Base-by-base conservation (phyloP, 106 monocot species). In the Dioscorea dumetorum region DNA sequence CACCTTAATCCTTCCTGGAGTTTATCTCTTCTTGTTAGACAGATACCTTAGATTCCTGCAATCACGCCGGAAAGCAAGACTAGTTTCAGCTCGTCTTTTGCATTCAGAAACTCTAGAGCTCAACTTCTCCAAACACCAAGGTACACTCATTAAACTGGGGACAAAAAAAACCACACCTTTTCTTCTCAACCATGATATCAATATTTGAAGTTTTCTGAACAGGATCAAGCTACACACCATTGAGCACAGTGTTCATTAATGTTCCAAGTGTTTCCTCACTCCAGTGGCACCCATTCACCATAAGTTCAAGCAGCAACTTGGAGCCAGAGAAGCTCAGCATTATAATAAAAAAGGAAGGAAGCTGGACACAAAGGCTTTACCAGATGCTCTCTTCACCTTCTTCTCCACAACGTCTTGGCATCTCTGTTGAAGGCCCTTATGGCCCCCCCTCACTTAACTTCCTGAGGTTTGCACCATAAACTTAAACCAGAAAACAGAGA, bases 271-370 rank as follows among this genome's bases (percentile, higher is more conserved):
- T 91, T 33, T 91, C 87, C 7, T 68, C 60, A 2, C 74, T 87
- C 14, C 91, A 91, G 24, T 91, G 91, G 91, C 91, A 91, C 61
- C 91, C 91, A 1, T 91, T 77, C 78, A 91, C 91, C 1, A 67
- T 91, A 52, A 75, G 57, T 58, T 91, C 91, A 4, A 85, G 67
- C 74, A 80, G 84, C 67, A 73, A 58, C 64, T 67, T 87, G 41
- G 87, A 87, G 32, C 77, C 87, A 0, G 82, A 85, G 33, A 80
- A 57, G 35, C 79, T 91, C 18, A 85, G 84, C 52, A 74, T 91
- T 14, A 66, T 87, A 33, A 80, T 91, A 54, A 91, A 91, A 81
- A 87, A 82, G 63, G 87, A 88, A 74, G 92, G 88, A 59, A 79
- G 69, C 54, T 93, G 92, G 92, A 81, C 88, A 1, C 75, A 79